These are phyloP conservation scores for Thymus mandschuricus DNA, from an alignment of 257 asterid genomes.

Conservation along the genomic window DNA sequence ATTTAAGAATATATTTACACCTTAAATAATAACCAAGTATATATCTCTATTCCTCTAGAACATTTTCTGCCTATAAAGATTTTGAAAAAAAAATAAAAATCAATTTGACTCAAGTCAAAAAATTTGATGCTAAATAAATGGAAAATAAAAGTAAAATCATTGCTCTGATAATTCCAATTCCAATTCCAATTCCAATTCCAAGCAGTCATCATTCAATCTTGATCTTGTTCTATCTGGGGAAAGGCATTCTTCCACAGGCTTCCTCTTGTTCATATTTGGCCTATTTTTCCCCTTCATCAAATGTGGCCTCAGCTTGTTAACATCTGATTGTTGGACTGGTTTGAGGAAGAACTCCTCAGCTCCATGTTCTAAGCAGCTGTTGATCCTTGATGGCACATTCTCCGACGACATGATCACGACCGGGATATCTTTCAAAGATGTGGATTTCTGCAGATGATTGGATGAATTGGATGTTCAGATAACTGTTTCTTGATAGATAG, in stretches of 20 bases:
- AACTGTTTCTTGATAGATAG: not conserved
- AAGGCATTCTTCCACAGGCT: conserved; percentile 41
- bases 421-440: conserved; percentile 55
- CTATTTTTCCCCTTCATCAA: conserved; percentile 37
- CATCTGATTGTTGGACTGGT: conserved; percentile 65
- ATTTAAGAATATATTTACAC: conserved; percentile 17
- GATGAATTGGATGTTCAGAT: not conserved
- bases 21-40: not conserved
- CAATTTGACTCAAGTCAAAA: not conserved
- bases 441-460: conserved; percentile 45
- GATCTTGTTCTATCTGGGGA: conserved; percentile 52
- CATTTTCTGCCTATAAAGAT: not conserved
- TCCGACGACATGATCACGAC: conserved; percentile 82
- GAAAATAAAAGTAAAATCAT: conserved; percentile 7
- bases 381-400: conserved; percentile 63
- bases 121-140: not conserved
- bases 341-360: conserved; percentile 70
- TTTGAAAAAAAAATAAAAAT: not conserved
- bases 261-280: conserved; percentile 40
- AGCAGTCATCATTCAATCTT: conserved; percentile 39
- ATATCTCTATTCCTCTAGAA: conserved; percentile 9
- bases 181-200: conserved; percentile 5
- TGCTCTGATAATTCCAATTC: not conserved
- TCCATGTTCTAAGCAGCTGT: conserved; percentile 62
- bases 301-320: conserved; percentile 54